Evolutionary conservation across 306 rosid genomes (phyloP), one percentile per base, ranked within the genome.

Genomic region (Fagus crenata): DNA sequence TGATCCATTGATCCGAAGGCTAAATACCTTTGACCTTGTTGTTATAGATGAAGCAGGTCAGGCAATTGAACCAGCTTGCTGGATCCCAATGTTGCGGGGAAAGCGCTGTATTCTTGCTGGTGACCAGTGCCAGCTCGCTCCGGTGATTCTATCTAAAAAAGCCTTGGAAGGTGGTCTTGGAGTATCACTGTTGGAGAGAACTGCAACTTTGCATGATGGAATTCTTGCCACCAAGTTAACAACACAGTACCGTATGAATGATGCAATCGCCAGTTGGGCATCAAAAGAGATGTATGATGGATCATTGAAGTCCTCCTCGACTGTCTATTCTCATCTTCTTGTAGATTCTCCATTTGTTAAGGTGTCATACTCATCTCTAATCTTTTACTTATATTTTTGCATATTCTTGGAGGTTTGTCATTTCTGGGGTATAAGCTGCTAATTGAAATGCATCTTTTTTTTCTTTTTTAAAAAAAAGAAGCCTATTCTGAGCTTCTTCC

Each of bases 271-370:
- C 72, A 87, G 97, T 76, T 92, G 97, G 97, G 97, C 91, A 58
- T 92, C 97, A 58, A 90, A 90, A 88, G 95, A 92, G 89, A 92
- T 88, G 97, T 92, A 92, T 33, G 90, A 84, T n/a, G 92, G 93
- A 77, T 78, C 81, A 78, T 71, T 92, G 85, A 82, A 82, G 78
- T 92, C 95, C 76, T 88, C 95, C 42, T 64, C 77, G 61, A 75
- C 84, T 5, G 97, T 90, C 71, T 84, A 78, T 71, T 88, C 95
- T 75, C 97, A 92, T 83, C 97, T 88, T 85, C 91, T 92, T 58
- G 88, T 85, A n/a, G 89, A 92, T 83, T 79, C 93, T 80, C 91
- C 95, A 18, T 92, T 92, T 83, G 93, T 92, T 73, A 85, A 84
- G 97, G 97, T 92, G 89, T 67, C 55, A 59, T 68, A 12, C 76